Evolutionary conservation across 306 rosid genomes (phyloP).

Genomic region (Heteromeles arbutifolia): DNA sequence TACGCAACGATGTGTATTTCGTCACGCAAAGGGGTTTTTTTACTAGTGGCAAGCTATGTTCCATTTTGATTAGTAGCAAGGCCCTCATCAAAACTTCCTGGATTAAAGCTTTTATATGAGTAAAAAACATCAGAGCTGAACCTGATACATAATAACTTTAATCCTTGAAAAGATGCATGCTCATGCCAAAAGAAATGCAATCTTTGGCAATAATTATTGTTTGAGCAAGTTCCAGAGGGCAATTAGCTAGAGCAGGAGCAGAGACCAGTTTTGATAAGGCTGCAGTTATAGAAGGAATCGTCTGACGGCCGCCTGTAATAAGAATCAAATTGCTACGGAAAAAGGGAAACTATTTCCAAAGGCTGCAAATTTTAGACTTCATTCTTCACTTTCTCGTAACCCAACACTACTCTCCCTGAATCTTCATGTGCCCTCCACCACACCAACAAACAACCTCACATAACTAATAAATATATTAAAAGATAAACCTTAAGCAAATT

Average conservation of each 20-base stretch:
- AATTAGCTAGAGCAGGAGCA: constrained; percentile 8
- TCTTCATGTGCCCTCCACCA: constrained; percentile 34
- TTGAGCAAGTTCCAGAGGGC: not conserved
- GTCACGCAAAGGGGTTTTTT: too few relatives aligned
- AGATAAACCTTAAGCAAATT: constrained; percentile 11
- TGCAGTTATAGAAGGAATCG: constrained; percentile 29
- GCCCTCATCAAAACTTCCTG: too few relatives aligned
- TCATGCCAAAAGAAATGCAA: not conserved
- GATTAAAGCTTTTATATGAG: too few relatives aligned
- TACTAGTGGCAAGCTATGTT: too few relatives aligned
- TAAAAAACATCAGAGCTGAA: too few relatives aligned
- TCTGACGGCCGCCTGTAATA: constrained; percentile 17
- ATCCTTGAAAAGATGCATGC: not conserved
- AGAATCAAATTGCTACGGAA: constrained; percentile 40
- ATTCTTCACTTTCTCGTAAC: constrained; percentile 40
- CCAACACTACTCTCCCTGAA: constrained; percentile 23
- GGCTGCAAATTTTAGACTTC: constrained; percentile 31
- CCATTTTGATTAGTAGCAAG: too few relatives aligned
- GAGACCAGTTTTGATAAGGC: constrained; percentile 16
- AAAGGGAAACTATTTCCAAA: constrained; percentile 33
- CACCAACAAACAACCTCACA: constrained; percentile 16
- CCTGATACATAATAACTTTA: not conserved
- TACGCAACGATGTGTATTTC: too few relatives aligned
- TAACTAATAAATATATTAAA: not conserved
- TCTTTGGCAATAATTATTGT: too few relatives aligned